Conservation (phyloP, 805 yeast genomes). For the Saturnispora bothae region DNA sequence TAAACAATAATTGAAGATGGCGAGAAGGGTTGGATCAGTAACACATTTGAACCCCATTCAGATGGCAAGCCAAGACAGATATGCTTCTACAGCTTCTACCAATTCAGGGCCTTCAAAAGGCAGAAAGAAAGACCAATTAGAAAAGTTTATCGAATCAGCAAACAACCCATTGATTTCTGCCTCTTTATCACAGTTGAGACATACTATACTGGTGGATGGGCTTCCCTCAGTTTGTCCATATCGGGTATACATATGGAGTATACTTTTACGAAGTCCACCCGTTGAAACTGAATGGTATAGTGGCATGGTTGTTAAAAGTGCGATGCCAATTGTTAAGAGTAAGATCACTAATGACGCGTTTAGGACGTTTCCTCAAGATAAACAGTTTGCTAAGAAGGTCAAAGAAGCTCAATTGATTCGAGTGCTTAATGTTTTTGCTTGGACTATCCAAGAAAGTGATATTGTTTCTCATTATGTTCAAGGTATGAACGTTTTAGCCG, state of each 20-base stretch:
- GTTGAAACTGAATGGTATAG: conserved; percentile 46
- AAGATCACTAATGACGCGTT: conserved; percentile 40
- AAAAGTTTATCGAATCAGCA: conserved; percentile 32
- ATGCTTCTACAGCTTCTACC: not conserved
- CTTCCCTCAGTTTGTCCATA: conserved; percentile 42
- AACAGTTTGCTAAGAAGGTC: conserved; percentile 55
- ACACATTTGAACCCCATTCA: not conserved
- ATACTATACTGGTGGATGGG: conserved; percentile 41
- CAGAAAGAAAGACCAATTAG: conserved; percentile 43
- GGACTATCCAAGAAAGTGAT: conserved; percentile 9
- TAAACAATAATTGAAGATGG: not conserved
- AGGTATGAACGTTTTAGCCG: conserved; percentile 80
- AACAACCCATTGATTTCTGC: conserved; percentile 35
- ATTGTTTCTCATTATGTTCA: conserved; percentile 63
- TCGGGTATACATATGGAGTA: conserved; percentile 72
- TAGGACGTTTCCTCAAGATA: conserved; percentile 73
- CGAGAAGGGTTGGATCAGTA: not conserved
- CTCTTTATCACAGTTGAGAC: conserved; percentile 43
- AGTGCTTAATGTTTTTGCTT: conserved; percentile 62
- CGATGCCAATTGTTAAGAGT: conserved; percentile 4
- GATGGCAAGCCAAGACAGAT: conserved; percentile 1
- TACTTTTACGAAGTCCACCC: conserved; percentile 55
- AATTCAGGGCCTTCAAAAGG: conserved; percentile 18
- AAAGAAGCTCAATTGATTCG: conserved; percentile 60
- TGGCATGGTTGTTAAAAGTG: conserved; percentile 42